Conservation (phyloP, 1,139 yeast genomes). For the Yamadazyma sp. region DNA sequence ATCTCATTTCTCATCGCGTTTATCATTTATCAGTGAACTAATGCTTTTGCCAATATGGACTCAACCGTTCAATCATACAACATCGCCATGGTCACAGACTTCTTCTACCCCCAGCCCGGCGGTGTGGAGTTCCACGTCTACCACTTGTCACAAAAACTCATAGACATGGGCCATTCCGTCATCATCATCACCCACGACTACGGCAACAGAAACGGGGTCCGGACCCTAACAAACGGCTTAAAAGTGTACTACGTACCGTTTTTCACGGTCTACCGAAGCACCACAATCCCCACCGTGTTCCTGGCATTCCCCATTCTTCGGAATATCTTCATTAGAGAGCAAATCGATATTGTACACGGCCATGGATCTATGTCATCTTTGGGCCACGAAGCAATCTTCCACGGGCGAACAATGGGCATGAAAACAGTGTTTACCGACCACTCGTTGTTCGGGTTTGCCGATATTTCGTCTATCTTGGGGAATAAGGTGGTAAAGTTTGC, state of each 20-base stretch:
- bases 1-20: slow-evolving; percentile 1
- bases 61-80: too few relatives aligned
- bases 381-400: slow-evolving; percentile 88
- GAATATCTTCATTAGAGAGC: slow-evolving; percentile 81
- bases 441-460: slow-evolving; percentile 91
- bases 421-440: slow-evolving; percentile 94
- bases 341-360: slow-evolving; percentile 87
- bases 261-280: slow-evolving; percentile 73
- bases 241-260: slow-evolving; percentile 92
- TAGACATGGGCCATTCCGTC: slow-evolving; percentile 88
- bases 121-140: slow-evolving; percentile 96
- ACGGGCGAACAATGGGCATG: slow-evolving; percentile 90
- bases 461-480: slow-evolving; percentile 78
- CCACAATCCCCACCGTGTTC: slow-evolving; percentile 87
- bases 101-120: slow-evolving; percentile 97
- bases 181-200: slow-evolving; percentile 87
- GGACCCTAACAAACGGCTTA: slow-evolving; percentile 83
- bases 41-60: too few relatives aligned
- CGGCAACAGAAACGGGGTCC: slow-evolving; percentile 75
- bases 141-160: slow-evolving; percentile 74
- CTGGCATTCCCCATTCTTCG: slow-evolving; percentile 83
- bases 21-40: too few relatives aligned
- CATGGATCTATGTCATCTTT: slow-evolving; percentile 88
- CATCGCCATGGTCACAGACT: slow-evolving; percentile 88
- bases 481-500: slow-evolving; percentile 85